Percentiles rank a stretch among this genome's conserved stretches.
Conservation (phyloP, 1,284 basidiomycete species). For the Papiliotrema nemorosa region DNA sequence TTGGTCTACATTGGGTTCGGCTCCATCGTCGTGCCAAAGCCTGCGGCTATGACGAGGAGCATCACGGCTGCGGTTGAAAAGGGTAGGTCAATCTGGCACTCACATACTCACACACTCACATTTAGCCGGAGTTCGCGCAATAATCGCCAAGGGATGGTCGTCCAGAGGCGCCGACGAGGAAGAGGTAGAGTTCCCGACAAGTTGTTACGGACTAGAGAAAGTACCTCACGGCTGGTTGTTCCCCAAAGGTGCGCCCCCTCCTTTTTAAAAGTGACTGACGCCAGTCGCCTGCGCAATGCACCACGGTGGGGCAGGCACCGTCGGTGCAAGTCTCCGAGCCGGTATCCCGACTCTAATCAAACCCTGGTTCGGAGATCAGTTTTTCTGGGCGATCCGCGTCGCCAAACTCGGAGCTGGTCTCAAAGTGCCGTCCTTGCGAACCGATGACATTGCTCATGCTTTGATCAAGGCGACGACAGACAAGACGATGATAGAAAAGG, state of each 20-base stretch:
- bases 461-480: conserved; percentile 57
- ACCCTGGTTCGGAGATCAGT: conserved; percentile 58
- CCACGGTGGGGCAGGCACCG: conserved; percentile 71
- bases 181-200: conserved; percentile 50
- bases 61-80: conserved; percentile 65
- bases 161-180: conserved; percentile 53
- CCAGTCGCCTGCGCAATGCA: conserved; percentile 55
- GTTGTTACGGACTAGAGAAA: conserved; percentile 56
- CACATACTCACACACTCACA: conserved; percentile 6
- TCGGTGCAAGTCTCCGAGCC: conserved; percentile 63
- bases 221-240: conserved; percentile 81
- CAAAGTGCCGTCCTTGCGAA: conserved; percentile 55
- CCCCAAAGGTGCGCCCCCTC: conserved; percentile 59
- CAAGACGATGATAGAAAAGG: conserved; percentile 63
- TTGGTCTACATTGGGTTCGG: conserved; percentile 72
- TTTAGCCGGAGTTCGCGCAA: conserved; percentile 62
- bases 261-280: conserved; percentile 2
- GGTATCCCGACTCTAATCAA: conserved; percentile 73
- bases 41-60: conserved; percentile 60
- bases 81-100: conserved; percentile 48
- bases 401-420: conserved; percentile 59
- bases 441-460: conserved; percentile 56
- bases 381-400: conserved; percentile 57
- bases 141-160: conserved; percentile 75
- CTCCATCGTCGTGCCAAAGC: conserved; percentile 68